A percentile compares a stretch with the other conserved stretches of the same genome.
phyloP scores from a whole-genome alignment of 2,329 filamentous ascomycete species.

The Hymenoscyphus occultus region DNA sequence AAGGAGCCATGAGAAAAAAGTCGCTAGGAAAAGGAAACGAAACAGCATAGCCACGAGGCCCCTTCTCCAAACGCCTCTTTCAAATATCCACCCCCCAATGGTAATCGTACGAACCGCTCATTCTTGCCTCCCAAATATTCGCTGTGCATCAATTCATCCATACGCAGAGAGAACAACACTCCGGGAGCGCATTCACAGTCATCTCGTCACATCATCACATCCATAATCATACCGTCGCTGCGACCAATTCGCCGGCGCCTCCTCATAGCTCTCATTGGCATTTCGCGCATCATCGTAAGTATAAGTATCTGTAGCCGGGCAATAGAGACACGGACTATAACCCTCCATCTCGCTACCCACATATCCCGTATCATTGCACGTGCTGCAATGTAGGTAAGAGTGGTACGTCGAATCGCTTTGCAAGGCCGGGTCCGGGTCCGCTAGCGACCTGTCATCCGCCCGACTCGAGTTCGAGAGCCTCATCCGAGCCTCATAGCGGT shows the following conservation, averaged over 20 bases:
- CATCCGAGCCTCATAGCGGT: conserved; percentile 18
- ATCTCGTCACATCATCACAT: background rate
- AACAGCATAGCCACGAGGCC: background rate
- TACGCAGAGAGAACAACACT: background rate
- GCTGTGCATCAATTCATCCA: background rate
- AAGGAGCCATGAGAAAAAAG: no score
- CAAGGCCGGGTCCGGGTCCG: background rate
- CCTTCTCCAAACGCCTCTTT: background rate
- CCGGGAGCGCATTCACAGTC: background rate
- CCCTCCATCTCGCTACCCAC: background rate
- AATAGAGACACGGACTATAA: background rate
- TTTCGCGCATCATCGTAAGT: background rate
- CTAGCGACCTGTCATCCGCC: background rate
- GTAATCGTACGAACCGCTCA: background rate
- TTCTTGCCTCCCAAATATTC: background rate
- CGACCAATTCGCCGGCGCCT: background rate
- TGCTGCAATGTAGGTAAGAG: background rate
- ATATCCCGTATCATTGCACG: background rate
- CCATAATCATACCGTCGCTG: background rate
- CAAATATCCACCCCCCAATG: background rate
- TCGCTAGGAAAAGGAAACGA: no score
- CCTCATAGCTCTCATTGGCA: background rate
- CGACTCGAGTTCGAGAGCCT: background rate
- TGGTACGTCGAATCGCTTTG: background rate
- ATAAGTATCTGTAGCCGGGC: background rate